A percentile compares a stretch with the other conserved stretches of the same genome.
Evolutionary conservation across 805 yeast species (phyloP).

Genomic region (Candida chauliodis): DNA sequence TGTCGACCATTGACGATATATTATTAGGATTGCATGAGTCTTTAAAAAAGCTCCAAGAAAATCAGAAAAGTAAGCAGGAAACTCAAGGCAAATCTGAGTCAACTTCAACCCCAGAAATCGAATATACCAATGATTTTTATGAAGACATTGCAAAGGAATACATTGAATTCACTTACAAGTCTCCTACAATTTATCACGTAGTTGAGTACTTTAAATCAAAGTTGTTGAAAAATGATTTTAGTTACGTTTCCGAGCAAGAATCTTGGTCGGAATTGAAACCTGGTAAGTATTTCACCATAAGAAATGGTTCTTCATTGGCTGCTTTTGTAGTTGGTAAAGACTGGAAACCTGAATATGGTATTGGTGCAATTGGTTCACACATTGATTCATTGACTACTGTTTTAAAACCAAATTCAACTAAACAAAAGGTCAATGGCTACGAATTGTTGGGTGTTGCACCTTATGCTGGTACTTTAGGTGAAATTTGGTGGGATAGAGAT

Average conservation of each 20-base stretch:
- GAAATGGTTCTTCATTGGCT: conserved; percentile 65
- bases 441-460: conserved; percentile 81
- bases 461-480: conserved; percentile 67
- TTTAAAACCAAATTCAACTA: conserved; percentile 70
- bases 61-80: not conserved
- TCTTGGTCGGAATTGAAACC: conserved; percentile 45
- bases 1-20: conserved; percentile 8
- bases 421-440: conserved; percentile 63
- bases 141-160: conserved; percentile 43
- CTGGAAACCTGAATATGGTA: conserved; percentile 64
- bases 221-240: conserved; percentile 60
- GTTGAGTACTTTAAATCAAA: conserved; percentile 47
- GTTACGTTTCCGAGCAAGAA: conserved; percentile 59
- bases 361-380: conserved; percentile 72
- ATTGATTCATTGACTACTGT: conserved; percentile 67
- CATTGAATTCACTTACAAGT: conserved; percentile 65
- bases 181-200: conserved; percentile 77
- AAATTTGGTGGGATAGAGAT: conserved; percentile 81
- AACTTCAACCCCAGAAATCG: conserved; percentile 2
- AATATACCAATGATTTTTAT: conserved; percentile 16
- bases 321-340: conserved; percentile 68
- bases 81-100: not conserved
- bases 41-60: conserved; percentile 4
- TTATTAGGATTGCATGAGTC: conserved; percentile 4
- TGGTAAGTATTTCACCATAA: conserved; percentile 62